Percentiles rank a stretch among this genome's conserved stretches.
Conservation (phyloP, 78 protist species). For the Emiliania huxleyi region DNA sequence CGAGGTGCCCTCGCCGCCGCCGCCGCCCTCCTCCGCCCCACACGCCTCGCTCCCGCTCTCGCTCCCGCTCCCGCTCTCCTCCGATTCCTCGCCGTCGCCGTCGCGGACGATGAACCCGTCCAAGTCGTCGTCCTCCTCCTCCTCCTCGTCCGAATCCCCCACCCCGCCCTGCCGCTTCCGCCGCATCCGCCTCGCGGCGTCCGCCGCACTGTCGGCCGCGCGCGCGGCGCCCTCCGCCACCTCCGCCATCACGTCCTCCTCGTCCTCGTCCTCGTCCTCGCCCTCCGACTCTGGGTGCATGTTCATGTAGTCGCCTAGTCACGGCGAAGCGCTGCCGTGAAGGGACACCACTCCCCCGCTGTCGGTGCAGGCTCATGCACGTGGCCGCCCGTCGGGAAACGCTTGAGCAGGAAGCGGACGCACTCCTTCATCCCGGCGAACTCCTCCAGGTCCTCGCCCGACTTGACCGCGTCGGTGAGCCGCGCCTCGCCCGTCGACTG, state of each 20-base stretch:
- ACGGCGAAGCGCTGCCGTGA: no score
- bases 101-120: neutral
- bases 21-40: no score
- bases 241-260: neutral
- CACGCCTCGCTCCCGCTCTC: no score
- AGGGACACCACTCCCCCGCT: no score
- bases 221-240: neutral
- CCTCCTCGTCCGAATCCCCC: neutral
- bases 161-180: neutral
- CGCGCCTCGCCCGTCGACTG: conserved; percentile 37
- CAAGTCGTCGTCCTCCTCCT: neutral
- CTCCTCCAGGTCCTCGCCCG: neutral
- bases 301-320: neutral
- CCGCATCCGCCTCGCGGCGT: neutral
- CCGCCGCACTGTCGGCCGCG: neutral
- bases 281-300: neutral
- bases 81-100: neutral
- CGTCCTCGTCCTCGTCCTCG: neutral
- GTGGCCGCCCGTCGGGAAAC: conserved; percentile 3
- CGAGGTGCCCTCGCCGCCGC: no score
- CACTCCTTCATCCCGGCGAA: neutral
- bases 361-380: no score
- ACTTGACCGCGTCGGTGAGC: neutral
- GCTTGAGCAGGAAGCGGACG: neutral
- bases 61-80: no score